phyloP scores from a whole-genome alignment of 2,329 filamentous ascomycete species.

The Nemania diffusa region DNA sequence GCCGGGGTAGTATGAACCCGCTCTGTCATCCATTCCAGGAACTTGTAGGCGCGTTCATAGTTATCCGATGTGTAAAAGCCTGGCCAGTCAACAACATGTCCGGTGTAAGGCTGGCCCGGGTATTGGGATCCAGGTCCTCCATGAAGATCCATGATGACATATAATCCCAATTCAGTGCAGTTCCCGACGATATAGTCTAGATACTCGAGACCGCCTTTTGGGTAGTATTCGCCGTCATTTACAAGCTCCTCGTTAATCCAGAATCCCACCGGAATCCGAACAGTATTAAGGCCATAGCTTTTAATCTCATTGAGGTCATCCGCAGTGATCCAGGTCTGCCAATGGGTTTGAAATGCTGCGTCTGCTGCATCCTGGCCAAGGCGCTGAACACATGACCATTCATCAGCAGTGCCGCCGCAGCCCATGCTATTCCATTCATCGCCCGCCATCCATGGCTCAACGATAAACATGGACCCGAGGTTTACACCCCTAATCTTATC shows the following conservation, averaged over 20 bases:
- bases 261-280: slow-evolving; percentile 62
- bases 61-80: slow-evolving; percentile 62
- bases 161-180: slow-evolving; percentile 57
- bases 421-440: slow-evolving; percentile 58
- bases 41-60: slow-evolving; percentile 60
- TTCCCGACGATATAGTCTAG: slow-evolving; percentile 58
- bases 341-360: slow-evolving; percentile 57
- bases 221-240: slow-evolving; percentile 53
- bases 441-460: slow-evolving; percentile 61
- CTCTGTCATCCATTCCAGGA: slow-evolving; percentile 61
- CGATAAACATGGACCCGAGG: slow-evolving; percentile 61
- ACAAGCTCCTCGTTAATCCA: slow-evolving; percentile 62
- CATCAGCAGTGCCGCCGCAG: slow-evolving; percentile 54
- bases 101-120: slow-evolving; percentile 56
- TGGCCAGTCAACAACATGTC: slow-evolving; percentile 46
- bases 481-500: slow-evolving; percentile 57
- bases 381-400: slow-evolving; percentile 59
- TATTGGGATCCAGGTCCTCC: slow-evolving; percentile 58
- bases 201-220: slow-evolving; percentile 55
- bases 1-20: slow-evolving; percentile 55
- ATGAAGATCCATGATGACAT: slow-evolving; percentile 62
- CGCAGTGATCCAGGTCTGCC: slow-evolving; percentile 59
- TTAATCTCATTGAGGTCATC: slow-evolving; percentile 58
- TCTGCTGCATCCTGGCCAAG: slow-evolving; percentile 59
- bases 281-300: slow-evolving; percentile 58